Percentiles rank a stretch among this genome's conserved stretches.
Conservation (phyloP, 1,284 basidiomycete genomes). For the Mrakiaceae sp. region DNA sequence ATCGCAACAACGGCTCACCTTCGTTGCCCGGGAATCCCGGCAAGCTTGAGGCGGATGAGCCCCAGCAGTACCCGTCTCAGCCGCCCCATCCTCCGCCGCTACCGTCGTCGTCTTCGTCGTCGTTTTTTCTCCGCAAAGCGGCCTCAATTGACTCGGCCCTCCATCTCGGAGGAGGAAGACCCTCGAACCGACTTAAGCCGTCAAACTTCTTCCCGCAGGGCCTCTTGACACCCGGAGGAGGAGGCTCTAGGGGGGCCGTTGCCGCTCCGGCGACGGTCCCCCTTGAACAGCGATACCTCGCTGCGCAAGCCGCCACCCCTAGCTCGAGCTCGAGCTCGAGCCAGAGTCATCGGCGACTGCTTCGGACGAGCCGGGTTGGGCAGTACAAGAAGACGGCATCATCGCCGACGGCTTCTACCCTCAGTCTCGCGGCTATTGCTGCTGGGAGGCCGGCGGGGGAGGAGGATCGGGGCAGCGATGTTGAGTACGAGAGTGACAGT, state of each 20-base stretch:
- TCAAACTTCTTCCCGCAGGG: too few relatives aligned
- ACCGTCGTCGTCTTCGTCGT: background rate
- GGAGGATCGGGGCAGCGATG: background rate
- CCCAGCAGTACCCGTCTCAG: background rate
- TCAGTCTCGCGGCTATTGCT: background rate
- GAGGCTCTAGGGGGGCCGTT: too few relatives aligned
- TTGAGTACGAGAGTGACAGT: background rate
- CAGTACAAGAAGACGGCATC: background rate
- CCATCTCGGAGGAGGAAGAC: too few relatives aligned
- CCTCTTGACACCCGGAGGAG: too few relatives aligned
- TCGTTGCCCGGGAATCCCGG: too few relatives aligned
- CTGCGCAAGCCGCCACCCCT: background rate
- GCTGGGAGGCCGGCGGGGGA: background rate
- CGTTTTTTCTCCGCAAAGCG: conserved; percentile 1
- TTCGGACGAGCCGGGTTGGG: conserved; percentile 3
- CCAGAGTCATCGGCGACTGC: background rate
- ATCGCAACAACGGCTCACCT: too few relatives aligned
- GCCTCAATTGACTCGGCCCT: background rate
- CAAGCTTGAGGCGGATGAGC: background rate
- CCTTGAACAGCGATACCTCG: background rate
- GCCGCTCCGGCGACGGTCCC: too few relatives aligned
- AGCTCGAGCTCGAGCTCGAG: background rate
- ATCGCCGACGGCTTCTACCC: background rate
- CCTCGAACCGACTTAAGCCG: too few relatives aligned
- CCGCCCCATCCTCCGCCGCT: background rate